Base-by-base conservation (phyloP, 805 yeast species). In the Candida endomychidarum region DNA sequence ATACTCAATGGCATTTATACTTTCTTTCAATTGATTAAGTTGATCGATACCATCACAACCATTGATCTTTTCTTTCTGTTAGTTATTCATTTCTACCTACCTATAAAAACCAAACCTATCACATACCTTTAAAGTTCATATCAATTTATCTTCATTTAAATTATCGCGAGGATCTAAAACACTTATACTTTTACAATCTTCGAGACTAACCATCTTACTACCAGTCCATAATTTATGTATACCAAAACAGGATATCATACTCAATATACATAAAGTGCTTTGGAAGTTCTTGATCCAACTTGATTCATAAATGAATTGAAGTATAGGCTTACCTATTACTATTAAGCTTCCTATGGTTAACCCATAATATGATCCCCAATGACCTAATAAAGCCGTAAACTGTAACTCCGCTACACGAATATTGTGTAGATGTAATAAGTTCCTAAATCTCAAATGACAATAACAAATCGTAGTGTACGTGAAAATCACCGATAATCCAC, bases 321-420 rank as follows among this genome's bases (percentile, higher is more conserved):
- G 26, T 6, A 18, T 19, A 5, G 28, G 10, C 15, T 24, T 32
- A n/a, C 22, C 33, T 3, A 38, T 3, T 3, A 38, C 12, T 12
- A 32, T 50, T 37, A 54, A 42, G 3, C 45, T 10, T 44, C 54
- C 58, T 23, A 54, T 35, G 14, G 70, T 59, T 4, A 77, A 61
- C 2, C 87, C 76, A 51, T 83, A 81, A 60, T 77, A 79, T 1
- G 90, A 86, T 43, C 69, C 62, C 46, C 56, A 74, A 2, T 93
- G 90, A 79, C 81, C 83, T 40, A 72, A 69, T n/a, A 54, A 54
- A 5, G 93, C 89, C 58, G 80, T 83, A 70, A 73, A 87, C 7
- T 95, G 93, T 42, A 87, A 68, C 8, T 75, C 71, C 49, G 80
- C 80, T 52, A 93, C 67, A 17, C 80, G 65, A 37, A 84, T 79